A percentile compares a stretch with the other conserved stretches of the same genome.
These are phyloP conservation scores for Erigeron philadelphicus DNA, from an alignment of 140 eudicot genomes.

Conservation along the genomic window DNA sequence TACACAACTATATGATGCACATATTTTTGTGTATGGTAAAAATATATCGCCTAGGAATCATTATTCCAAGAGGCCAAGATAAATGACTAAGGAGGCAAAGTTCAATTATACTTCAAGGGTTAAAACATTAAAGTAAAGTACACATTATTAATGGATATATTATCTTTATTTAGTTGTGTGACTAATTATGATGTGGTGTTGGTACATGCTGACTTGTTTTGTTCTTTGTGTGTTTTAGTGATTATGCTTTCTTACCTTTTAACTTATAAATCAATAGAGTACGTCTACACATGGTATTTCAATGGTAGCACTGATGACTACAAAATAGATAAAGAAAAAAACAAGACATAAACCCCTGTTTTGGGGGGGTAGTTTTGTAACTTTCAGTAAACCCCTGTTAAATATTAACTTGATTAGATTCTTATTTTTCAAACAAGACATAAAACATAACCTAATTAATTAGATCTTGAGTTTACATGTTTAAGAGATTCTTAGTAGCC, in stretches of 20 bases:
- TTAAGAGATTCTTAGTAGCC: slow-evolving; percentile 23
- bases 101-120: slow-evolving; percentile 10
- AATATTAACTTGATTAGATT: no score
- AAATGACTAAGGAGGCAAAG: not conserved
- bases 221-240: not conserved
- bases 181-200: slow-evolving; percentile 32
- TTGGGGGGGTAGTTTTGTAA: no score
- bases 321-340: not conserved
- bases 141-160: not conserved
- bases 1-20: no score
- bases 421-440: no score
- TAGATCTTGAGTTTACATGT: slow-evolving; percentile 27
- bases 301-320: not conserved
- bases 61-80: no score
- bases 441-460: slow-evolving; percentile 4
- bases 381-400: no score
- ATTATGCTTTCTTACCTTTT: slow-evolving; percentile 12
- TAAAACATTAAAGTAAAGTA: not conserved
- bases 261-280: not conserved
- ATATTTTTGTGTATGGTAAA: no score
- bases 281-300: not conserved
- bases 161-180: slow-evolving; percentile 16
- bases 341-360: no score
- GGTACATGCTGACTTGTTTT: slow-evolving; percentile 26
- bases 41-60: no score